Evolutionary conservation across 805 yeast species (phyloP).

Genomic region (Zygoascus ofunaensis): DNA sequence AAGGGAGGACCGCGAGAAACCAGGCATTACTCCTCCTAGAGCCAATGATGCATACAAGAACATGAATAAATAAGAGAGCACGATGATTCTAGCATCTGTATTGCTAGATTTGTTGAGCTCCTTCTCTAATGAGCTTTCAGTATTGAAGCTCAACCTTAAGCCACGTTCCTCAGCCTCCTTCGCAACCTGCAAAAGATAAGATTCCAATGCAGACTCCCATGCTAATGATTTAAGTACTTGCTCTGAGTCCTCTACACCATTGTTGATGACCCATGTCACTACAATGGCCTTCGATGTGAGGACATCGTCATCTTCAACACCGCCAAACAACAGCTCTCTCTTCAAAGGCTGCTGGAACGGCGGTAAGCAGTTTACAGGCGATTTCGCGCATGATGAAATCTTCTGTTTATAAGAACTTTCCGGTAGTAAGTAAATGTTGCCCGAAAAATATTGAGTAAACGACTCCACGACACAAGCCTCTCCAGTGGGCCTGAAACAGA

Average conservation of each 20-base stretch:
- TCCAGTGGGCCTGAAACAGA: conserved; percentile 74
- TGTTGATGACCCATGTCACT: conserved; percentile 61
- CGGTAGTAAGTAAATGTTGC: conserved; percentile 42
- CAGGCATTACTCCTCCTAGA: conserved; percentile 52
- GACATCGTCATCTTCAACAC: conserved; percentile 33
- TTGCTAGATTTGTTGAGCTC: conserved; percentile 77
- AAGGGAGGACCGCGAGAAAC: conserved; percentile 22
- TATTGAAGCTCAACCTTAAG: conserved; percentile 59
- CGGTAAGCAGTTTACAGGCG: conserved; percentile 88
- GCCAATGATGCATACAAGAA: conserved; percentile 81
- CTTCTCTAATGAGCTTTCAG: conserved; percentile 75
- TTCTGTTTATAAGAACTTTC: conserved; percentile 48
- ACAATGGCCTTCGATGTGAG: conserved; percentile 63
- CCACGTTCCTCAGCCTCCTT: conserved; percentile 43
- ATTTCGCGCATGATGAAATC: conserved; percentile 52
- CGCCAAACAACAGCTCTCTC: conserved; percentile 63
- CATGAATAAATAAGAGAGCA: conserved; percentile 75
- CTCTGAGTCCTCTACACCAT: conserved; percentile 35
- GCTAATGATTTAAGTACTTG: conserved; percentile 34
- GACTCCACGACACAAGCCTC: conserved; percentile 80
- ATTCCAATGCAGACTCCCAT: conserved; percentile 70
- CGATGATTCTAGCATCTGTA: conserved; percentile 63
- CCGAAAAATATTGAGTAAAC: conserved; percentile 78
- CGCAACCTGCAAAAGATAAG: conserved; percentile 38
- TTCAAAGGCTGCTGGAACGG: conserved; percentile 84